These are phyloP conservation scores for Paramecium sexaurelia DNA, from an alignment of 73 alveolate genomes.

Conservation along the genomic window DNA sequence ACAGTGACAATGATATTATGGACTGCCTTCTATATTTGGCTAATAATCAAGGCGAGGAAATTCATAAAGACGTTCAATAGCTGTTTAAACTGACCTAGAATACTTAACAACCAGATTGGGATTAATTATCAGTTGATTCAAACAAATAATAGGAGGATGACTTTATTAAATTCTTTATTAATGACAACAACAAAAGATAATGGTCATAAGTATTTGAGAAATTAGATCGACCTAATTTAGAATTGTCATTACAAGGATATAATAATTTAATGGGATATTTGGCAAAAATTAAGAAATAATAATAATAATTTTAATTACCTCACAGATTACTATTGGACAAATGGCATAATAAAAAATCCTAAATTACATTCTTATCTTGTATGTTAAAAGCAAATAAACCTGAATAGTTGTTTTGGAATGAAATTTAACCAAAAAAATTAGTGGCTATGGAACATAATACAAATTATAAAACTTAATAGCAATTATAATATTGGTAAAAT, in stretches of 20 bases:
- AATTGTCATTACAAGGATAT: not conserved
- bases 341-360: slow-evolving; percentile 59
- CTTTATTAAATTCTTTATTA: not conserved
- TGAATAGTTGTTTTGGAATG: slow-evolving; percentile 63
- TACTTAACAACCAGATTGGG: not conserved
- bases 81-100: not conserved
- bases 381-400: slow-evolving; percentile 54
- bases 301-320: slow-evolving; percentile 38
- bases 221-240: not conserved
- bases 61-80: not conserved
- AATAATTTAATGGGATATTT: not conserved
- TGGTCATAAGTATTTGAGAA: slow-evolving; percentile 29
- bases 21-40: slow-evolving; percentile 34
- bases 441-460: slow-evolving; percentile 4
- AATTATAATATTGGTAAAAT: slow-evolving; percentile 51
- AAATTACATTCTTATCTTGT: slow-evolving; percentile 26
- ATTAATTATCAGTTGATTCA: not conserved
- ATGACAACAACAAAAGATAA: not conserved
- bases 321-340: slow-evolving; percentile 18
- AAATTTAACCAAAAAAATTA: slow-evolving; percentile 48
- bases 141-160: not conserved
- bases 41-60: not conserved
- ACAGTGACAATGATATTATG: slow-evolving; percentile 10
- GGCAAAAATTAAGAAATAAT: not conserved
- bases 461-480: not conserved